Base-by-base conservation (phyloP, 306 rosid species). In the Cucurbita moschata region DNA sequence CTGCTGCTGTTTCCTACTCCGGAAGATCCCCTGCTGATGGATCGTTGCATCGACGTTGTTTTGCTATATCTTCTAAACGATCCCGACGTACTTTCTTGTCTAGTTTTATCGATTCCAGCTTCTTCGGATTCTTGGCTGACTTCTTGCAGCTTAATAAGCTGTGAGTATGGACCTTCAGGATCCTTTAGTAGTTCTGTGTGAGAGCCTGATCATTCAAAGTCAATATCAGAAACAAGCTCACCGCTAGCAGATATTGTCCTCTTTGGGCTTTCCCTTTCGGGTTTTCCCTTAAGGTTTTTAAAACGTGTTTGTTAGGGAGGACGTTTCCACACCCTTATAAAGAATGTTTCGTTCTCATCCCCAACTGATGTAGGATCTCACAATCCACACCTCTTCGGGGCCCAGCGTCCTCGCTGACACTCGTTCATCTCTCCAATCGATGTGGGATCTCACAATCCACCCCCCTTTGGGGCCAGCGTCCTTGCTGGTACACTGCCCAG, bases 151-250 rank as follows among this genome's bases (percentile, higher is more conserved):
- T 74, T 76, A 54, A 90, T 83, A 63, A 90, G 91, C 65, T 86
- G 93, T 56, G 86, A 86, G 59, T 86, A 90, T 59, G 89, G 83
- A 76, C 94, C 96, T 75, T 86, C 83, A 8, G 87, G 87, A 53
- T 88, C 77, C 40, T 72, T 62, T 56, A 79, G 75, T 62, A 90
- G 86, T 52, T 85, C 93, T 43, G 75, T 57, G 77, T 88, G 89
- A 35, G 94, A 55, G 66, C 96, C 96, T 90, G 78, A 75, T 82
- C 71, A 77, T 47, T 79, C 72, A 51, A 43, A 55, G 11, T 23
- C 56, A 47, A 26, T 46, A 46, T 68, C 10, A 68, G 56, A 67
- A 46, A 13, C 19, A 7, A 37, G 8, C 67, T 61, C 38, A 38
- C 68, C 35, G 35, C 35, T 30, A 30, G 35, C 4, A 30, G 4